Conservation (phyloP, 306 rosid genomes). For the Glycyrrhiza uralensis region DNA sequence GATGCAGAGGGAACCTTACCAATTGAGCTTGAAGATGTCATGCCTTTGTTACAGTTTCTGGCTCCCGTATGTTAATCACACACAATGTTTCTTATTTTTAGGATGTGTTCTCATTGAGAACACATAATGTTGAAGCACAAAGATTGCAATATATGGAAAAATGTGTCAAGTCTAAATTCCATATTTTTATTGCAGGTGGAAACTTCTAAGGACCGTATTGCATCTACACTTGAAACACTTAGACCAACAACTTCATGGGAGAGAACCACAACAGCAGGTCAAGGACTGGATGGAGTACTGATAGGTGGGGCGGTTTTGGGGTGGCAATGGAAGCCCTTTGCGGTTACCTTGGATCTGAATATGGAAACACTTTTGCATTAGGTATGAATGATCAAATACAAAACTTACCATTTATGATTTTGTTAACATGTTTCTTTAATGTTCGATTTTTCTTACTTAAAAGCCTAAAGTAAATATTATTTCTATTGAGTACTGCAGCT, state of each 20-base stretch:
- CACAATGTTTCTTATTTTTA: neutral
- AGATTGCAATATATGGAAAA: neutral
- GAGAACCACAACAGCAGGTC: slow-evolving; percentile 81
- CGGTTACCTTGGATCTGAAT: slow-evolving; percentile 89
- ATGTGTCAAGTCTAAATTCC: slow-evolving; percentile 14
- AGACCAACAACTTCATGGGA: slow-evolving; percentile 96
- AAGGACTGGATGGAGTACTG: slow-evolving; percentile 77
- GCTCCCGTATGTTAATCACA: slow-evolving; percentile 72
- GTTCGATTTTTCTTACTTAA: neutral
- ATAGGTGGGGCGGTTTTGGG: slow-evolving; percentile 91
- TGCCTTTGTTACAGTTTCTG: slow-evolving; percentile 85
- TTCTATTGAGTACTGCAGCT: slow-evolving; percentile 52
- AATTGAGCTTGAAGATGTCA: slow-evolving; percentile 80
- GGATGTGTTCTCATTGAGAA: neutral
- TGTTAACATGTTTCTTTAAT: slow-evolving; percentile 5
- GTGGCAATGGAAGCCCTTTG: slow-evolving; percentile 82
- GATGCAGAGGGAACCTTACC: slow-evolving; percentile 68
- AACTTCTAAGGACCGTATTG: slow-evolving; percentile 80
- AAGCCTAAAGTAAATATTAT: slow-evolving; percentile 28
- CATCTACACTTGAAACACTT: slow-evolving; percentile 85
- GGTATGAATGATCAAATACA: slow-evolving; percentile 42
- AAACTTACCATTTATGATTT: slow-evolving; percentile 4
- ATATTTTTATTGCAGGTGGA: slow-evolving; percentile 58
- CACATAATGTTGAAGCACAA: neutral
- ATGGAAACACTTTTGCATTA: slow-evolving; percentile 87